These are phyloP conservation scores for Penicillium soppii DNA, from an alignment of 495 filamentous ascomycete species.

Conservation along the genomic window DNA sequence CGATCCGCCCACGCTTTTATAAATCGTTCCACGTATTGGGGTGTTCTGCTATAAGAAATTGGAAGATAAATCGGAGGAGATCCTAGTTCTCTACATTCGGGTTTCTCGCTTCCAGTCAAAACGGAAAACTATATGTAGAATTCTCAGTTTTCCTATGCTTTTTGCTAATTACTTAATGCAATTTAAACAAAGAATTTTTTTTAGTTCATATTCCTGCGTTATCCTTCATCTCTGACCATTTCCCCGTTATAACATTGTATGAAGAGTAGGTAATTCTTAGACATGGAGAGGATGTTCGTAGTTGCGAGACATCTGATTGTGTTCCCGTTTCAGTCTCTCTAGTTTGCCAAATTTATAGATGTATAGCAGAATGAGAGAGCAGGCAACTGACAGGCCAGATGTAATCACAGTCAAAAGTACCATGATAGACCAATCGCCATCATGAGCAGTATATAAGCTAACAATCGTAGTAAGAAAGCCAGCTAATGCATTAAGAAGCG, in stretches of 20 bases:
- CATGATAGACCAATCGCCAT: constrained; percentile 44
- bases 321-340: background rate
- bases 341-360: background rate
- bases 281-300: background rate
- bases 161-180: no score
- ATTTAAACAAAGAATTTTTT: no score
- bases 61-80: no score
- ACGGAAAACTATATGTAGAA: no score
- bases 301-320: background rate
- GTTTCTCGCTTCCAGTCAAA: no score
- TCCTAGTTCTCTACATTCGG: no score
- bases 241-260: background rate
- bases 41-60: no score
- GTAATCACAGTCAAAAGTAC: constrained; percentile 36
- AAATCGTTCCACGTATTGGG: background rate
- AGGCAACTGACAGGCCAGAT: background rate
- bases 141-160: no score
- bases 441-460: constrained; percentile 47
- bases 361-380: background rate
- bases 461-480: constrained; percentile 49
- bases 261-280: background rate
- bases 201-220: no score
- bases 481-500: constrained; percentile 42
- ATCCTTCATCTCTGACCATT: no score
- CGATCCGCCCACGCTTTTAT: no score